phyloP scores from a whole-genome alignment of 2,329 filamentous ascomycete species.

The Scytalidium sp. region DNA sequence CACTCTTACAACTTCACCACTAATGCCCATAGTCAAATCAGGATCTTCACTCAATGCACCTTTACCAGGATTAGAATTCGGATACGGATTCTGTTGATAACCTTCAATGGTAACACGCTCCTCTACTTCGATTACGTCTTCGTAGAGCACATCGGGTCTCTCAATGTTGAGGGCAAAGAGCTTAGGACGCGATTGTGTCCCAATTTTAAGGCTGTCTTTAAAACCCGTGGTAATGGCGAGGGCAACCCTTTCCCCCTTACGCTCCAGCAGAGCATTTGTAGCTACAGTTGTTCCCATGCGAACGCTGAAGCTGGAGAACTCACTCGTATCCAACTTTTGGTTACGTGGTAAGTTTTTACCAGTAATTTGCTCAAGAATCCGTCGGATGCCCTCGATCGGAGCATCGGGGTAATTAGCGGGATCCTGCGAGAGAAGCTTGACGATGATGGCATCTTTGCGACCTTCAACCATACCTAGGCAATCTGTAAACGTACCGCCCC shows the following conservation, averaged over 20 bases:
- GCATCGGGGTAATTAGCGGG: slow-evolving; percentile 65
- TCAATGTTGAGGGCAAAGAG: slow-evolving; percentile 69
- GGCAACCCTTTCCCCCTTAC: slow-evolving; percentile 68
- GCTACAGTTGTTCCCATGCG: slow-evolving; percentile 77
- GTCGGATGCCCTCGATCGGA: slow-evolving; percentile 64
- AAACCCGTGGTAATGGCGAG: slow-evolving; percentile 70
- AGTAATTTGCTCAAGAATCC: slow-evolving; percentile 57
- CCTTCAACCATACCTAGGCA: slow-evolving; percentile 59
- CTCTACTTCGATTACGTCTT: slow-evolving; percentile 65
- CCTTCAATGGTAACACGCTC: slow-evolving; percentile 70
- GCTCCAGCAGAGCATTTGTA: slow-evolving; percentile 67
- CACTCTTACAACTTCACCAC: slow-evolving; percentile 62
- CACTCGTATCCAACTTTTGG: slow-evolving; percentile 58
- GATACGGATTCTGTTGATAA: slow-evolving; percentile 64
- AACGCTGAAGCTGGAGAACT: slow-evolving; percentile 53
- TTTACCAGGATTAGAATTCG: slow-evolving; percentile 56
- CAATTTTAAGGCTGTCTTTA: slow-evolving; percentile 67
- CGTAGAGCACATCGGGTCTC: slow-evolving; percentile 65
- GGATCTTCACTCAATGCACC: slow-evolving; percentile 45
- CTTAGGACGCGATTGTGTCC: slow-evolving; percentile 67
- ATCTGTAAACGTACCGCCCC: slow-evolving; percentile 74
- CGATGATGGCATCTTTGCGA: slow-evolving; percentile 61
- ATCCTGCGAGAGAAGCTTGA: slow-evolving; percentile 73
- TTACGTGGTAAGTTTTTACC: slow-evolving; percentile 58
- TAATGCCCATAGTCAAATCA: slow-evolving; percentile 57